Evolutionary conservation across 2,329 filamentous ascomycete species (phyloP).

Genomic region (Penicillium sp.): DNA sequence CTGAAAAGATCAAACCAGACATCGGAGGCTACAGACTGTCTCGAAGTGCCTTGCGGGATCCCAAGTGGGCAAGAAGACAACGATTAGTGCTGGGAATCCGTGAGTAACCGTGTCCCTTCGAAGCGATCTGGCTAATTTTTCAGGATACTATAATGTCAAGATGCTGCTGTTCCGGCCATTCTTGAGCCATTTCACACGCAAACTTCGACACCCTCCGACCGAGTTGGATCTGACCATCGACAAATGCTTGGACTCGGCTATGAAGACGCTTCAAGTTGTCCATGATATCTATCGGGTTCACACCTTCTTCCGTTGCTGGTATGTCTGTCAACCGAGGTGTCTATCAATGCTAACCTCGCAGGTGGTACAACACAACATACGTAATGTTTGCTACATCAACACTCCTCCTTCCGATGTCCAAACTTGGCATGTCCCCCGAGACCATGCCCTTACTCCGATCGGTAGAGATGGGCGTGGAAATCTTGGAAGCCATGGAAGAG

Average conservation of each 20-base stretch:
- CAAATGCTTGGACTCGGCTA: slow-evolving; percentile 44
- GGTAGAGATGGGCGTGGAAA: slow-evolving; percentile 42
- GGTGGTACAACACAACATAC: slow-evolving; percentile 49
- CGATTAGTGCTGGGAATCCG: slow-evolving; percentile 43
- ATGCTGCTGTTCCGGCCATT: slow-evolving; percentile 44
- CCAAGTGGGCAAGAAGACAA: slow-evolving; percentile 42
- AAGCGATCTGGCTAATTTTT: background rate
- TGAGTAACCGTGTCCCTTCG: slow-evolving; percentile 19
- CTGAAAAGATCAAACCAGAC: slow-evolving; percentile 35
- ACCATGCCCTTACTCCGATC: slow-evolving; percentile 30
- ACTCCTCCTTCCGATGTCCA: slow-evolving; percentile 38
- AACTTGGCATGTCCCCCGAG: slow-evolving; percentile 29
- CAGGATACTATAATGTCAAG: slow-evolving; percentile 45
- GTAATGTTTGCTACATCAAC: slow-evolving; percentile 44
- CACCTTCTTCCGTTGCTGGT: slow-evolving; percentile 48
- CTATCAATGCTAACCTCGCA: slow-evolving; percentile 12
- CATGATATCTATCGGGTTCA: slow-evolving; percentile 43
- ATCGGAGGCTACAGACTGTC: slow-evolving; percentile 23
- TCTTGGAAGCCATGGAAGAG: slow-evolving; percentile 47
- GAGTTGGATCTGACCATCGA: slow-evolving; percentile 33
- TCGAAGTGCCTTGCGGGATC: slow-evolving; percentile 35
- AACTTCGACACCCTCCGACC: slow-evolving; percentile 27
- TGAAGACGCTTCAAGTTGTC: slow-evolving; percentile 43
- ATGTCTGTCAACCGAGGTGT: background rate
- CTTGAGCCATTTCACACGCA: slow-evolving; percentile 33